Conservation (phyloP, 257 asterid genomes). For the Jasminum sambac region DNA sequence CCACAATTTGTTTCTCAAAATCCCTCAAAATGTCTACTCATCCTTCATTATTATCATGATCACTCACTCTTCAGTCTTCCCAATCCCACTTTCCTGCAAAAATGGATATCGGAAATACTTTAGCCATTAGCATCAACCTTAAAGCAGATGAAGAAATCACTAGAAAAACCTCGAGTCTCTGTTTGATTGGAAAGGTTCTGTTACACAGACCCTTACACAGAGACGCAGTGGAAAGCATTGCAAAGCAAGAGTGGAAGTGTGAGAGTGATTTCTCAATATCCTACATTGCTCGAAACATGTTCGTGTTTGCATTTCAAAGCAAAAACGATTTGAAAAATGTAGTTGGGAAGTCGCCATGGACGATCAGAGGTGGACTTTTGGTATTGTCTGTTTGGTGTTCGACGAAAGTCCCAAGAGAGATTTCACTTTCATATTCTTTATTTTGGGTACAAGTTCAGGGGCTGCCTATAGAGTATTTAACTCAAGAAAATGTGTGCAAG, state of each 20-base stretch:
- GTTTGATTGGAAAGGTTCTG: conserved; percentile 34
- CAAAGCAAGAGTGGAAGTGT: conserved; percentile 27
- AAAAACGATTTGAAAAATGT: conserved; percentile 24
- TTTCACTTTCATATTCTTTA: conserved; percentile 16
- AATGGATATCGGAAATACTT: conserved; percentile 7
- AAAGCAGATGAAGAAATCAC: conserved; percentile 12
- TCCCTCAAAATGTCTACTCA: not conserved
- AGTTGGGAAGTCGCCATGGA: conserved; percentile 28
- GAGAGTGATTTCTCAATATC: conserved; percentile 15
- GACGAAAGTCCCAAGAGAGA: conserved; percentile 14
- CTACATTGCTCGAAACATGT: conserved; percentile 20
- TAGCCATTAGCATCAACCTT: conserved; percentile 16
- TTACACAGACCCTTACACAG: not conserved
- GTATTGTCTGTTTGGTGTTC: conserved; percentile 26
- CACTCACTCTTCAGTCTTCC: too few species aligned
- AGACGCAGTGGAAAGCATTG: conserved; percentile 13
- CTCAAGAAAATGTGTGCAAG: conserved; percentile 23
- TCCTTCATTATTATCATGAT: not conserved
- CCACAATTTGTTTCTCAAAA: too few species aligned
- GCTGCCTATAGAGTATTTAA: conserved; percentile 24
- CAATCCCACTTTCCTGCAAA: not conserved
- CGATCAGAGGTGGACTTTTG: conserved; percentile 27
- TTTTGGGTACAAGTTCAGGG: conserved; percentile 44
- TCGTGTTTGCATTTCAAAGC: conserved; percentile 29
- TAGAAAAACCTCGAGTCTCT: not conserved